Evolutionary conservation across 2,329 filamentous ascomycete genomes (phyloP), one percentile per base, ranked within the genome.

Genomic region (Emericellopsis atlantica): DNA sequence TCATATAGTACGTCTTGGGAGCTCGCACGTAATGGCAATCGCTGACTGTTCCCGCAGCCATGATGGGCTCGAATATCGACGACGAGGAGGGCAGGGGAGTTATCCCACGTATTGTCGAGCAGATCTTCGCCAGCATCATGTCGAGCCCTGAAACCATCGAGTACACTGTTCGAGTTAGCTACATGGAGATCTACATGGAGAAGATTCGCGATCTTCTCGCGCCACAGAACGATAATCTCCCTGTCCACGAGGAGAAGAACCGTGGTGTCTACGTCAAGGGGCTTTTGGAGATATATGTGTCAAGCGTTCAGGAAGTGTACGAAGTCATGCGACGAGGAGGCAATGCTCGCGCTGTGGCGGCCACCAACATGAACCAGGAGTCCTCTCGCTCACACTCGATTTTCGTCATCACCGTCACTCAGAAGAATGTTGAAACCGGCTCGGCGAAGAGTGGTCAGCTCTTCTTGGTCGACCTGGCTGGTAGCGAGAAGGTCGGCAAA

Each of bases 151-250:
- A 81, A 53, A 94, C 86, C 50, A 95, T 96, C 59, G 92, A 96
- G 64, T 96, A 96, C 63, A 96, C 89, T n/a, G 90, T 98, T 40
- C 80, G 89, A 43, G 90, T 96, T 56, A 95, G 88, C 62, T 96
- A 96, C 65, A 95, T 98, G 89, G 92, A 98, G 65, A 96, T 98
- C 49, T 98, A 98, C 70, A 98, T 96, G 92, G 92, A 98, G 67
- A 80, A 84, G 51, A 96, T 98, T 60, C 79, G 90, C 54, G 92
- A 98, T 77, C 66, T 98, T 54, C 69, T 98, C 48, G 80, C 83
- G 21, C 92, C 92, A 10, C 84, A 89, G 45, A 95, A 96, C 62
- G 90, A 95, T 66, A 96, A 96, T 57, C 69, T 98, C 40, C 89
- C 90, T 1, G 81, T 96, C n/a, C 92, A 96, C 65, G 92, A 98